These are phyloP conservation scores for Apiospora phragmitis DNA, from an alignment of 2,329 filamentous ascomycete genomes.

Conservation along the genomic window DNA sequence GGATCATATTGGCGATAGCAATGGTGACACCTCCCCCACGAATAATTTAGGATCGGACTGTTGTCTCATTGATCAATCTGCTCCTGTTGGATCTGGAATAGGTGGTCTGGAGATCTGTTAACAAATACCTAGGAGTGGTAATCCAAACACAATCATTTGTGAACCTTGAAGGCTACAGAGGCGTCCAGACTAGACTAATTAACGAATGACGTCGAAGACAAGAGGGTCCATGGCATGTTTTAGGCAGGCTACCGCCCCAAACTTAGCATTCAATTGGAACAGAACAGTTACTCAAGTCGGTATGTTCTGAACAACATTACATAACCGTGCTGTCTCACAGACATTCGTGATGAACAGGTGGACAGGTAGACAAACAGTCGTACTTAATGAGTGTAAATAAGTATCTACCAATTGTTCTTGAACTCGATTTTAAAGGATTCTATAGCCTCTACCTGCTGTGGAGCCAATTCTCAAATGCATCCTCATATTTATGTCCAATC, in stretches of 20 bases:
- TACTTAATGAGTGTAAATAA: background rate
- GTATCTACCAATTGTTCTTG: background rate
- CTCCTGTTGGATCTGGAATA: background rate
- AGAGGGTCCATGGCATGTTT: background rate
- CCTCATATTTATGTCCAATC: background rate
- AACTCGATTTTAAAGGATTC: background rate
- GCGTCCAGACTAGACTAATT: background rate
- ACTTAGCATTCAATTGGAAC: background rate
- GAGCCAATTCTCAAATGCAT: background rate
- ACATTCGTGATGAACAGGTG: background rate
- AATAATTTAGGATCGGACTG: background rate
- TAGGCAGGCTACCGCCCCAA: background rate
- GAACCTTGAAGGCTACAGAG: background rate
- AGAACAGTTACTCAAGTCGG: background rate
- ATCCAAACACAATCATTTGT: background rate
- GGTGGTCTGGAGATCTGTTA: background rate
- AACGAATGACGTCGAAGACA: conserved; percentile 2
- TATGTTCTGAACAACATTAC: background rate
- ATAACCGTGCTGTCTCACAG: background rate
- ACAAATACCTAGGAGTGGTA: background rate
- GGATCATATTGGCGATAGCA: conserved; percentile 58
- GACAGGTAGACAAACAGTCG: background rate
- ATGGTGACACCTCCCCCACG: background rate
- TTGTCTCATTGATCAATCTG: background rate
- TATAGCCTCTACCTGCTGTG: background rate